Conservation (phyloP, 2,329 filamentous ascomycete genomes). For the Helminthosporium solani region DNA sequence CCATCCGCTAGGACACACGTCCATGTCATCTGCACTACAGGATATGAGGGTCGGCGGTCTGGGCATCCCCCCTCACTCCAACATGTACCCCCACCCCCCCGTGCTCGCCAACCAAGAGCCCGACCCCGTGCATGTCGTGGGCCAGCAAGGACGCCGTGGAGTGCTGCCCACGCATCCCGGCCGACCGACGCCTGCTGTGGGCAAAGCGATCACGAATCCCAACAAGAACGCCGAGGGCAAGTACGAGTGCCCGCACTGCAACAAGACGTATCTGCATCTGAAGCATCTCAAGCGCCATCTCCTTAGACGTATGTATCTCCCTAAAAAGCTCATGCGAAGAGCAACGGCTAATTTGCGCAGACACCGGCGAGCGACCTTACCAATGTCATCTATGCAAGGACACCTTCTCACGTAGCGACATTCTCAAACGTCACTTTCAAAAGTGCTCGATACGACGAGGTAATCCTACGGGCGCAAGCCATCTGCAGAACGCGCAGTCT, state of each 20-base stretch:
- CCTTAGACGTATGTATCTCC: slow-evolving; percentile 76
- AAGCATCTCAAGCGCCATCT: slow-evolving; percentile 98
- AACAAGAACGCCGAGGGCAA: slow-evolving; percentile 97
- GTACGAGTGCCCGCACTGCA: slow-evolving; percentile 96
- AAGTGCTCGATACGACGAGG: slow-evolving; percentile 97
- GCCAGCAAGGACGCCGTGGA: slow-evolving; percentile 87
- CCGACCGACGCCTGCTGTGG: slow-evolving; percentile 72
- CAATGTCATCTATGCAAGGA: slow-evolving; percentile 98
- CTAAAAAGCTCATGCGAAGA: slow-evolving; percentile 4
- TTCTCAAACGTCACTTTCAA: slow-evolving; percentile 97
- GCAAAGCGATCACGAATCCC: slow-evolving; percentile 82
- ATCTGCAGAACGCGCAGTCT: slow-evolving; percentile 88
- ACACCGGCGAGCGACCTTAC: slow-evolving; percentile 96
- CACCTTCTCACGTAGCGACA: slow-evolving; percentile 96
- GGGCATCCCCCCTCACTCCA: slow-evolving; percentile 34
- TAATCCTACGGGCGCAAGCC: slow-evolving; percentile 91
- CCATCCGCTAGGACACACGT: slow-evolving; percentile 28
- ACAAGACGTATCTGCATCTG: slow-evolving; percentile 94
- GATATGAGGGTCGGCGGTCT: slow-evolving; percentile 45
- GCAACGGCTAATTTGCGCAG: slow-evolving; percentile 70
- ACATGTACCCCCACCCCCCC: slow-evolving; percentile 41
- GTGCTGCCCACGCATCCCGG: slow-evolving; percentile 90
- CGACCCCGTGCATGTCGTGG: slow-evolving; percentile 86
- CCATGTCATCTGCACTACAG: slow-evolving; percentile 35
- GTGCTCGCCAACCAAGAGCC: slow-evolving; percentile 46